Evolutionary conservation across 768 basidiomycete species (phyloP).

Genomic region (Xanthoconium stramineum): DNA sequence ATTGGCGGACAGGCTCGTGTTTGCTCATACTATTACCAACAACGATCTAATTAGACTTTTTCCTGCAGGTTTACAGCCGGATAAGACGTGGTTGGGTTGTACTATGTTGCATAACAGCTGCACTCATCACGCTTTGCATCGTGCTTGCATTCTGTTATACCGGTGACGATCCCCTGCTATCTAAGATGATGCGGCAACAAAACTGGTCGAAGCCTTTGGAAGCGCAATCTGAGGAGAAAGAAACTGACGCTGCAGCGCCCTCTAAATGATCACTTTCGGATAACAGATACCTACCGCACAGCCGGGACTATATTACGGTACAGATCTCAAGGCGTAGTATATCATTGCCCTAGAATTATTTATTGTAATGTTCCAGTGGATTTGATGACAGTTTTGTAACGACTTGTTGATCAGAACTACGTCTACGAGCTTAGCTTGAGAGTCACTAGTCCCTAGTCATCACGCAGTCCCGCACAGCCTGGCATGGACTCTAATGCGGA

Average conservation of each 20-base stretch:
- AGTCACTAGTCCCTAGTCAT: too few species aligned
- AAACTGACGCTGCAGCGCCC: neutral
- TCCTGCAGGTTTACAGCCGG: conserved; percentile 56
- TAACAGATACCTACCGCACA: conserved; percentile 3
- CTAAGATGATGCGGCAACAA: conserved; percentile 23
- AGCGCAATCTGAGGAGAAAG: neutral
- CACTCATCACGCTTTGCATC: conserved; percentile 38
- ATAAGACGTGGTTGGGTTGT: conserved; percentile 56
- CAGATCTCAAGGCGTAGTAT: conserved; percentile 5
- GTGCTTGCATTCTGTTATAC: conserved; percentile 43
- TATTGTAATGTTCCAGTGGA: neutral
- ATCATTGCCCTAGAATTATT: neutral
- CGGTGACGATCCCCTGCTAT: conserved; percentile 45
- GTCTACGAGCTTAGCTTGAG: neutral
- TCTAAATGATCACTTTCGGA: conserved; percentile 7
- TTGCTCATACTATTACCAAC: neutral
- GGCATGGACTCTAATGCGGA: conserved; percentile 22
- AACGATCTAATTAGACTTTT: conserved; percentile 2
- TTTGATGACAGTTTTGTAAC: neutral
- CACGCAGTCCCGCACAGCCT: neutral
- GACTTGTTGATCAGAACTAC: neutral
- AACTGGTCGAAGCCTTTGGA: conserved; percentile 12
- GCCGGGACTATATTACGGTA: conserved; percentile 12
- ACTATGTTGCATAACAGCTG: conserved; percentile 48
- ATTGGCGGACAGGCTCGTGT: conserved; percentile 60